A percentile compares a stretch with the other conserved stretches of the same genome.
Evolutionary conservation across 345 rosid genomes (phyloP).

Genomic region (Pelargonium nanum): DNA sequence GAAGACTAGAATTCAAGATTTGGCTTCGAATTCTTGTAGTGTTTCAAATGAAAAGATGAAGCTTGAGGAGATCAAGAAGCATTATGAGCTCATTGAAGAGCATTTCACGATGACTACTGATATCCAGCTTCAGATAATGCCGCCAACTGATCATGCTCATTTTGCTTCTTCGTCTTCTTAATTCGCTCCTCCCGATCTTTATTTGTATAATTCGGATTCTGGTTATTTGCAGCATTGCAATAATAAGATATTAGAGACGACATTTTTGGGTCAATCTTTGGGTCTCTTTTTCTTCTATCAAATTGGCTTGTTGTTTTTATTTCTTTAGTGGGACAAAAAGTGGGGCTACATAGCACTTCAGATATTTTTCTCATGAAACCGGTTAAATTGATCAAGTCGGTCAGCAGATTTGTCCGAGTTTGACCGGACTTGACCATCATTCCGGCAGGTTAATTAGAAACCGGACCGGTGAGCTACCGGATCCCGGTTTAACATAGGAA

Average conservation of each 20-base stretch:
- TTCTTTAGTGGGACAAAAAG: too few species aligned
- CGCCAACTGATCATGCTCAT: neutral
- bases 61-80: conserved; percentile 7
- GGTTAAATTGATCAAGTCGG: too few species aligned
- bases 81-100: conserved; percentile 4
- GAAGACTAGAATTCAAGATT: conserved; percentile 9
- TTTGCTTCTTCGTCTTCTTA: conserved; percentile 7
- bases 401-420: too few species aligned
- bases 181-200: conserved; percentile 12
- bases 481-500: too few species aligned
- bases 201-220: conserved; percentile 5
- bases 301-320: neutral
- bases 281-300: neutral
- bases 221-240: conserved; percentile 2
- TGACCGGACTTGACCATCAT: too few species aligned
- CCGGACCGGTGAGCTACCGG: too few species aligned
- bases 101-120: neutral
- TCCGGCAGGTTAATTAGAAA: too few species aligned
- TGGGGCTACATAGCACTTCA: too few species aligned
- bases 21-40: neutral
- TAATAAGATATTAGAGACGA: neutral
- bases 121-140: neutral
- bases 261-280: too few species aligned
- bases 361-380: too few species aligned
- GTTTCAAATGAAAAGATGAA: neutral